A percentile compares a stretch with the other conserved stretches of the same genome.
Evolutionary conservation across 805 yeast species (phyloP).

Genomic region (Yarrowia keelungensis): DNA sequence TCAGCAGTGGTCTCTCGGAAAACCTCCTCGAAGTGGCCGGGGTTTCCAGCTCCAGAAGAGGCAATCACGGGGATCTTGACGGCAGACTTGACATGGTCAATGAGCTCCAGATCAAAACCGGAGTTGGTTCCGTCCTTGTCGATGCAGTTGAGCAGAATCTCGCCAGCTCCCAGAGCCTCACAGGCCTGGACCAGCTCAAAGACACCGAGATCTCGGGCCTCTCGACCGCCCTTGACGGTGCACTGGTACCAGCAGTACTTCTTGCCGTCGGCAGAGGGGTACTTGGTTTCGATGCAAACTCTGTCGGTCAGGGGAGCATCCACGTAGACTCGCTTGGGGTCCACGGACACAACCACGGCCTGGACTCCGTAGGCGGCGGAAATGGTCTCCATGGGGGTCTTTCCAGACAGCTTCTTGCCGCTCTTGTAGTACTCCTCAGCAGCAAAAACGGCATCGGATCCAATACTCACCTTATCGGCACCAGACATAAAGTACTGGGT

Average conservation of each 20-base stretch:
- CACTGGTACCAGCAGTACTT: constrained; percentile 92
- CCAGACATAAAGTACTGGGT: constrained; percentile 92
- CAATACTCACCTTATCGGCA: constrained; percentile 97
- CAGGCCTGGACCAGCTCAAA: constrained; percentile 86
- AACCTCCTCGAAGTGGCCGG: constrained; percentile 88
- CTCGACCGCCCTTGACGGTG: constrained; percentile 96
- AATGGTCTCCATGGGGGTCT: constrained; percentile 90
- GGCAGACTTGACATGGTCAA: constrained; percentile 74
- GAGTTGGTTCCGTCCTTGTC: constrained; percentile 97
- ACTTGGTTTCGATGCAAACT: constrained; percentile 63
- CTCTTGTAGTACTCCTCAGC: constrained; percentile 79
- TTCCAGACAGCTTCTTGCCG: constrained; percentile 68
- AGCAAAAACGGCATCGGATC: constrained; percentile 94
- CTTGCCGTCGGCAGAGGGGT: constrained; percentile 89
- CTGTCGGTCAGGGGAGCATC: constrained; percentile 61
- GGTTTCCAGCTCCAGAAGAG: constrained; percentile 96
- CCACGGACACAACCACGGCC: constrained; percentile 98
- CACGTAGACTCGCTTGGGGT: constrained; percentile 88
- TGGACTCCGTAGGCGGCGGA: constrained; percentile 92
- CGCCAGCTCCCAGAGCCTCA: constrained; percentile 96
- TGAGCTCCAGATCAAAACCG: constrained; percentile 89
- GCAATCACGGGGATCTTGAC: constrained; percentile 95
- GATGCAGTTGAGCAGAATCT: constrained; percentile 87
- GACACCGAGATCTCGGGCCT: constrained; percentile 87
- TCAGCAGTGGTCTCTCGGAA: constrained; percentile 82